phyloP scores from a whole-genome alignment of 2,329 filamentous ascomycete genomes.

The Akanthomyces uredinophilus region DNA sequence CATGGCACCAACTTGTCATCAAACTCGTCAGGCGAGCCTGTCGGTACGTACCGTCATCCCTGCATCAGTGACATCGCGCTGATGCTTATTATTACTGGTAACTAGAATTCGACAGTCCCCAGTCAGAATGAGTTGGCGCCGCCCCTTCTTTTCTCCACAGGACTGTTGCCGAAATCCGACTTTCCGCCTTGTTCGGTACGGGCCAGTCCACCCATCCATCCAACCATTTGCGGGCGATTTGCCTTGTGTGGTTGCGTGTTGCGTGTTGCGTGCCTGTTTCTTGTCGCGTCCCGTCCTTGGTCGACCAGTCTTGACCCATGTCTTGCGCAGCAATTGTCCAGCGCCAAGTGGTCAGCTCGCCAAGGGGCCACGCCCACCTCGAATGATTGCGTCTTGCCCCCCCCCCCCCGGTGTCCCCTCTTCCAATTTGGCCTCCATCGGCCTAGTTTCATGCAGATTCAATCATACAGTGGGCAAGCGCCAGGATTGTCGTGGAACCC shows the following conservation, averaged over 20 bases:
- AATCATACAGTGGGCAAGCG: background rate
- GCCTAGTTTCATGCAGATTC: conserved; percentile 9
- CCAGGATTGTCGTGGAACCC: background rate
- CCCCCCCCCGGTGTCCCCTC: too few relatives aligned
- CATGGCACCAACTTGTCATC: too few relatives aligned
- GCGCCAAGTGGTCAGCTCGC: background rate
- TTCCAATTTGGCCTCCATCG: background rate
- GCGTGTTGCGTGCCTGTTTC: background rate
- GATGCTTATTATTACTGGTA: too few relatives aligned
- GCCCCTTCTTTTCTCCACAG: background rate
- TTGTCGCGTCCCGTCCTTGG: background rate
- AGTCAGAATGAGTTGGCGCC: too few relatives aligned
- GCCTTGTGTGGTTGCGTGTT: background rate
- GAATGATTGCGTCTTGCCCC: background rate
- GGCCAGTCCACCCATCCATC: background rate
- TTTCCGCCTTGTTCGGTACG: background rate
- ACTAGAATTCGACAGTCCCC: too few relatives aligned
- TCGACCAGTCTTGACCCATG: background rate
- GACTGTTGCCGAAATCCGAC: background rate
- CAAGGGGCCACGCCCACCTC: background rate
- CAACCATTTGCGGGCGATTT: too few relatives aligned
- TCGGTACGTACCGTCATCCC: too few relatives aligned
- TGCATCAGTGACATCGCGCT: too few relatives aligned
- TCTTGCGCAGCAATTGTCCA: background rate
- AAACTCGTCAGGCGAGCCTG: too few relatives aligned